Evolutionary conservation across 1,139 yeast species (phyloP).

Genomic region (Lodderomyces pseudojiufengensis): DNA sequence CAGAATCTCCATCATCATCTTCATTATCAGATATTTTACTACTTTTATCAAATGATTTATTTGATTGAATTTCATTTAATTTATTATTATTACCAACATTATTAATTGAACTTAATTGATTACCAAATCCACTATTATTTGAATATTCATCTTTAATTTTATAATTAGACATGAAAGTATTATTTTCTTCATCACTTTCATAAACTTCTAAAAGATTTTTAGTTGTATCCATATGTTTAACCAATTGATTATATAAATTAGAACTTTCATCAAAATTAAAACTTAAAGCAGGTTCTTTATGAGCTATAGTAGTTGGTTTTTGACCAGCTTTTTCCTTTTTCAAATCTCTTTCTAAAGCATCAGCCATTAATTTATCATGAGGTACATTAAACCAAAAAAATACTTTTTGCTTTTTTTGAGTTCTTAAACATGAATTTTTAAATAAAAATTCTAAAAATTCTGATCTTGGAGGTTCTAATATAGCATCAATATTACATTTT

Average conservation of each 20-base stretch:
- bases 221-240: conserved; percentile 36
- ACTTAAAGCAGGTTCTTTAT: conserved; percentile 59
- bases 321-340: conserved; percentile 67
- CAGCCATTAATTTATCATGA: conserved; percentile 88
- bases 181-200: too few species aligned
- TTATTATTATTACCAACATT: too few species aligned
- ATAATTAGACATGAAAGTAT: conserved; percentile 1
- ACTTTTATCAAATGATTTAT: not conserved
- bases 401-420: conserved; percentile 96
- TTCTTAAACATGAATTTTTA: conserved; percentile 82
- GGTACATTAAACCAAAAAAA: conserved; percentile 97
- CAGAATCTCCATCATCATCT: too few species aligned
- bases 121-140: not conserved
- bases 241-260: conserved; percentile 47
- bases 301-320: conserved; percentile 57
- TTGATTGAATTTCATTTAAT: conserved; percentile 3
- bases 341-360: conserved; percentile 89
- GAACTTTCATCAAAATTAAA: conserved; percentile 52
- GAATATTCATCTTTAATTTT: too few species aligned
- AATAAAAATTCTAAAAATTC: conserved; percentile 80
- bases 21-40: too few species aligned
- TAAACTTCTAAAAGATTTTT: too few species aligned
- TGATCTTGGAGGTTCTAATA: conserved; percentile 84
- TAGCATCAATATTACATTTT: conserved; percentile 85
- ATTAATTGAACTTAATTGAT: too few species aligned